Conservation (phyloP, 1,139 yeast genomes). For the Kodamaea alishanica region DNA sequence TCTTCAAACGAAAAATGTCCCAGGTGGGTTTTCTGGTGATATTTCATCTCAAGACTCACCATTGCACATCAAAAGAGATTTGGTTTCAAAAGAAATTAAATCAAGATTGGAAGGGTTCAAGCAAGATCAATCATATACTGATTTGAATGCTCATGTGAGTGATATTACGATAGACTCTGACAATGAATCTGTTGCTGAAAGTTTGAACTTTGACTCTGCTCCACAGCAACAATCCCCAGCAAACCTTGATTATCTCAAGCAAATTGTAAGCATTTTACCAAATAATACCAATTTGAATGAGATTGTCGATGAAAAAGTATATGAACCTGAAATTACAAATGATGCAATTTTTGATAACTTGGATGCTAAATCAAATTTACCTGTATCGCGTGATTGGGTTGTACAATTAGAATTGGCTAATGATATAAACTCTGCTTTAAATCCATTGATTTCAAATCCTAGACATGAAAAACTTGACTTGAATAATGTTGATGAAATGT, state of each 20-base stretch:
- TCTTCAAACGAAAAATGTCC: constrained; percentile 29
- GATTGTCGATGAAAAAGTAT: constrained; percentile 59
- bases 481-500: constrained; percentile 44
- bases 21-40: constrained; percentile 26
- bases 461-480: constrained; percentile 22
- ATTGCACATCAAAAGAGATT: constrained; percentile 7
- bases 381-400: constrained; percentile 59
- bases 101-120: background rate
- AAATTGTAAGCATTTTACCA: constrained; percentile 31
- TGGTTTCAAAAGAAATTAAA: constrained; percentile 6
- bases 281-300: constrained; percentile 33
- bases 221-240: constrained; percentile 12
- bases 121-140: constrained; percentile 13
- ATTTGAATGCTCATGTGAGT: constrained; percentile 25
- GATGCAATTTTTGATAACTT: constrained; percentile 32
- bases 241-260: constrained; percentile 35
- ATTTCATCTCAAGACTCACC: constrained; percentile 3
- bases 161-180: constrained; percentile 32
- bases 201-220: constrained; percentile 10
- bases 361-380: constrained; percentile 35
- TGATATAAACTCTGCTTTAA: constrained; percentile 48
- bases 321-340: constrained; percentile 55
- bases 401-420: constrained; percentile 58
- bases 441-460: constrained; percentile 23
- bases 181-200: constrained; percentile 10